These are phyloP conservation scores for Fusarium sp. DNA, from an alignment of 2,329 filamentous ascomycete genomes.

Conservation along the genomic window DNA sequence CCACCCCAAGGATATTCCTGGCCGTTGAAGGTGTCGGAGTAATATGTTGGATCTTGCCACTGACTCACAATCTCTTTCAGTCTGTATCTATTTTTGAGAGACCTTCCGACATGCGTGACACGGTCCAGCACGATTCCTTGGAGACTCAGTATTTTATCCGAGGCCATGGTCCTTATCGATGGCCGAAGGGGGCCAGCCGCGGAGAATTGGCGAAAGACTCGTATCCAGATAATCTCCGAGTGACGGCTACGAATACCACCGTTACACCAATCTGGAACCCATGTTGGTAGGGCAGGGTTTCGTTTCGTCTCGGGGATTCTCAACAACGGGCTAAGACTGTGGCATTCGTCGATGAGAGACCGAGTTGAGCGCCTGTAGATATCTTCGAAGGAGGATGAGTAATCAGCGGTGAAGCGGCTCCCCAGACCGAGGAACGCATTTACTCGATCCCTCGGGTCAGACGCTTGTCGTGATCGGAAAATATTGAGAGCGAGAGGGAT, in stretches of 20 bases:
- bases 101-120: background rate
- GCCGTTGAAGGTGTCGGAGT: background rate
- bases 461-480: background rate
- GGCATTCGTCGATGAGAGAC: background rate
- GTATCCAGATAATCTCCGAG: background rate
- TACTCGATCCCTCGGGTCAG: background rate
- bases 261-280: constrained; percentile 62
- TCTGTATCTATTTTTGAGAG: background rate
- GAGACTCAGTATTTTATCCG: background rate
- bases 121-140: background rate
- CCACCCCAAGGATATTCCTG: background rate
- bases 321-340: background rate
- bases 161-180: background rate
- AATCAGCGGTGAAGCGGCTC: background rate
- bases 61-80: background rate
- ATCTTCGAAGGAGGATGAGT: background rate
- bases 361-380: background rate
- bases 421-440: background rate
- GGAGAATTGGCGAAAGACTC: background rate
- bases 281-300: background rate
- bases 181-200: background rate
- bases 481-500: background rate
- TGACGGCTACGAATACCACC: constrained; percentile 58
- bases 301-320: background rate
- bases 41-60: background rate